These are phyloP conservation scores for Pseudonitzschia delicatissima DNA, from an alignment of 108 stramenopile species.

Conservation along the genomic window DNA sequence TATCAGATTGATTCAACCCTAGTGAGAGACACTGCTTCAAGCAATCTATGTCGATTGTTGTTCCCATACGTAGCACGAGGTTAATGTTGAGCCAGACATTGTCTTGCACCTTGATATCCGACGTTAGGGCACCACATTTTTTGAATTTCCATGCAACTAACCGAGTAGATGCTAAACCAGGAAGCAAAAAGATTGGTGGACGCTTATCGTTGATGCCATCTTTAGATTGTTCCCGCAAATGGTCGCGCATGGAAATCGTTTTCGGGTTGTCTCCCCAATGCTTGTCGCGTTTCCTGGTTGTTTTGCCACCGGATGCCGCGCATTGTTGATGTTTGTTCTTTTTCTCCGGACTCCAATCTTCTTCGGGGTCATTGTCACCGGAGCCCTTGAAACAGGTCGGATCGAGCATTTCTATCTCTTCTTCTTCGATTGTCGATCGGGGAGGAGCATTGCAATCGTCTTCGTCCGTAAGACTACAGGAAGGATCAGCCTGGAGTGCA, in stretches of 20 bases:
- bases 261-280: slow-evolving; percentile 76
- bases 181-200: slow-evolving; percentile 83
- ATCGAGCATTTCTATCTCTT: slow-evolving; percentile 35
- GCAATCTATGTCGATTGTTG: slow-evolving; percentile 62
- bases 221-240: slow-evolving; percentile 30
- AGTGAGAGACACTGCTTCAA: slow-evolving; percentile 73
- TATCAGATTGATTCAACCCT: slow-evolving; percentile 76
- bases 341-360: neutral
- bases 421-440: slow-evolving; percentile 55
- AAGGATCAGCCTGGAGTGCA: slow-evolving; percentile 59
- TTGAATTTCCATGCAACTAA: slow-evolving; percentile 81
- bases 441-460: slow-evolving; percentile 63
- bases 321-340: slow-evolving; percentile 23
- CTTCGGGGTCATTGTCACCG: slow-evolving; percentile 21
- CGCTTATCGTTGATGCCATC: slow-evolving; percentile 30
- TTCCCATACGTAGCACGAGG: slow-evolving; percentile 75
- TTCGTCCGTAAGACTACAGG: slow-evolving; percentile 30
- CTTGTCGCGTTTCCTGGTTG: slow-evolving; percentile 52
- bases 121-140: slow-evolving; percentile 55
- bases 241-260: slow-evolving; percentile 69
- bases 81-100: slow-evolving; percentile 86
- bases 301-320: slow-evolving; percentile 30
- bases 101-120: slow-evolving; percentile 82
- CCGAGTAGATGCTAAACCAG: slow-evolving; percentile 81
- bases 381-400: slow-evolving; percentile 42